phyloP scores from a whole-genome alignment of 805 yeast genomes.

The Lipomyces oligophaga region DNA sequence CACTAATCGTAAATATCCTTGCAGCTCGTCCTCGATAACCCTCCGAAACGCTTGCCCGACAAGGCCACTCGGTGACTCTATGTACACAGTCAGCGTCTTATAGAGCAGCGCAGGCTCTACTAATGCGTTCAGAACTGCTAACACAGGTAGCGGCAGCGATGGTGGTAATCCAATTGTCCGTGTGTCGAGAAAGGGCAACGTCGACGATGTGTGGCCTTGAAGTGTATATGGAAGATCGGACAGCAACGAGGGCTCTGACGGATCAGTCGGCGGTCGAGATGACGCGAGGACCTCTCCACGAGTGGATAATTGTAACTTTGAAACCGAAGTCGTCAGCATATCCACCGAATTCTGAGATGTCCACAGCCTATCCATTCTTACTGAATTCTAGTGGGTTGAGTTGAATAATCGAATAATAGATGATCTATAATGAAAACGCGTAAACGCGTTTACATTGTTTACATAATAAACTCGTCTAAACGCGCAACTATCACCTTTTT shows the following conservation, averaged over 20 bases:
- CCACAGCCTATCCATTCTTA: neutral
- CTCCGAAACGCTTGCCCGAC: constrained; percentile 60
- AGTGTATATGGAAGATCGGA: constrained; percentile 35
- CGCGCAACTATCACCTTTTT: too few species aligned
- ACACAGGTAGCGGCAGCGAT: constrained; percentile 52
- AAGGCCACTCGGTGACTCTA: constrained; percentile 46
- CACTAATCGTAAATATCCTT: constrained; percentile 44
- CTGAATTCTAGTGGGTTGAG: too few species aligned
- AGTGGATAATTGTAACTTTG: constrained; percentile 10
- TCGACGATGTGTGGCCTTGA: constrained; percentile 34
- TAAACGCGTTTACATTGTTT: too few species aligned
- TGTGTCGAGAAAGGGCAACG: constrained; percentile 19
- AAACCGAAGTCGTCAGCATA: constrained; percentile 9
- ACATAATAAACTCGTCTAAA: too few species aligned
- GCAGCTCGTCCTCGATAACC: constrained; percentile 44
- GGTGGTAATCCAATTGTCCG: constrained; percentile 44
- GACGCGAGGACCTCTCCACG: constrained; percentile 21
- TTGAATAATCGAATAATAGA: too few species aligned
- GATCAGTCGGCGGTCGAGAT: constrained; percentile 17
- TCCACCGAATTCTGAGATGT: constrained; percentile 1
- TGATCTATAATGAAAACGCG: too few species aligned
- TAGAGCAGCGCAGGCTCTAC: constrained; percentile 73
- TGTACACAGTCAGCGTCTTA: constrained; percentile 41
- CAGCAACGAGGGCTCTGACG: constrained; percentile 28
- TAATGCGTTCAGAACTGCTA: constrained; percentile 52